These are phyloP conservation scores for Metarhizium guizhouense DNA, from an alignment of 2,329 filamentous ascomycete species.

Conservation along the genomic window DNA sequence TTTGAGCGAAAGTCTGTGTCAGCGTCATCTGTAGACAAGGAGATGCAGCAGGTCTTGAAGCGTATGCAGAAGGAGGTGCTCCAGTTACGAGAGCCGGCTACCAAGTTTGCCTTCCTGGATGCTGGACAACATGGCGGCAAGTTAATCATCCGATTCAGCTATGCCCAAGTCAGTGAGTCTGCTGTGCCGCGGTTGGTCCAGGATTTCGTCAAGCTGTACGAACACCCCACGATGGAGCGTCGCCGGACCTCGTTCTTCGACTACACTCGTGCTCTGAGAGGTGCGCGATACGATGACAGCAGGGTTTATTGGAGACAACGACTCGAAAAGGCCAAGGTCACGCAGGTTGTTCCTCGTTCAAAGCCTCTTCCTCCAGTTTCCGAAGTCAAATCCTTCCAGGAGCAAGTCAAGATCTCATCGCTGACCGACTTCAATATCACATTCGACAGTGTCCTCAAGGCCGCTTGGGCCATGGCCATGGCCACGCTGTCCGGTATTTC, in stretches of 20 bases:
- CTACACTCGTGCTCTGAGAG: constrained; percentile 32
- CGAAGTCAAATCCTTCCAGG: constrained; percentile 29
- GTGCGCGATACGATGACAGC: constrained; percentile 26
- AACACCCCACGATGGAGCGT: constrained; percentile 22
- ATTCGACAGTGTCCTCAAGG: constrained; percentile 45
- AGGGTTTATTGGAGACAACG: constrained; percentile 36
- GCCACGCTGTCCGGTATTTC: constrained; percentile 36
- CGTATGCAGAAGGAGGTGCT: constrained; percentile 31
- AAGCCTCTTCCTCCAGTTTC: constrained; percentile 30
- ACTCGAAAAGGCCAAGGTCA: constrained; percentile 37
- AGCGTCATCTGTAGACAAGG: constrained; percentile 27
- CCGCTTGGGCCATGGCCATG: constrained; percentile 48
- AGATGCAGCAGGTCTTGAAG: constrained; percentile 31
- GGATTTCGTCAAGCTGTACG: constrained; percentile 39
- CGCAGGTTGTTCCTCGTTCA: constrained; percentile 32
- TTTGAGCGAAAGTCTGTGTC: constrained; percentile 35
- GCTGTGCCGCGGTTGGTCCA: constrained; percentile 37
- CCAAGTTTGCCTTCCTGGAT: constrained; percentile 42
- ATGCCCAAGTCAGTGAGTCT: constrained; percentile 39
- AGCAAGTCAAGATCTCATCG: constrained; percentile 31
- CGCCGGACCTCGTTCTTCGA: constrained; percentile 37
- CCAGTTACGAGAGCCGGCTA: constrained; percentile 34
- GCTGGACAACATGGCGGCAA: constrained; percentile 37
- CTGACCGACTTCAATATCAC: constrained; percentile 34
- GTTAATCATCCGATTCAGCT: constrained; percentile 38